Percentiles rank a stretch among this genome's conserved stretches.
phyloP scores from a whole-genome alignment of 1,284 basidiomycete genomes.

The Blastosporella zonata region DNA sequence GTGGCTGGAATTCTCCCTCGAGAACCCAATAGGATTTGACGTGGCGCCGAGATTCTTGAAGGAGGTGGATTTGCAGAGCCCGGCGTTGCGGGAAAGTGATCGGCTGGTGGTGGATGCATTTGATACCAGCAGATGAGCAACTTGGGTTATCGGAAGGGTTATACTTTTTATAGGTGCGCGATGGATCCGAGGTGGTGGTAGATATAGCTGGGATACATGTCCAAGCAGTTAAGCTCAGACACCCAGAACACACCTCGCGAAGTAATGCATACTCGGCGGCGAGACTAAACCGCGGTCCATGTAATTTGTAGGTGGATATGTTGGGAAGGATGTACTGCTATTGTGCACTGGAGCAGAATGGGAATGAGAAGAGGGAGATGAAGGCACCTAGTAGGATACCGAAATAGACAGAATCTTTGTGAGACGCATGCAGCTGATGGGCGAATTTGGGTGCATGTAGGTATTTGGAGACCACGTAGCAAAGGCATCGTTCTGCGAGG shows the following conservation, averaged over 20 bases:
- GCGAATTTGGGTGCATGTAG: background rate
- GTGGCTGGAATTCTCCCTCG: constrained; percentile 24
- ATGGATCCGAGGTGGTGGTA: background rate
- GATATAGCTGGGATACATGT: constrained; percentile 8
- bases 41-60: constrained; percentile 27
- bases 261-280: constrained; percentile 8
- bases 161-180: background rate
- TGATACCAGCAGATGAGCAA: constrained; percentile 23
- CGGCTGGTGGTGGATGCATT: constrained; percentile 23
- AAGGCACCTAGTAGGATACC: constrained; percentile 3
- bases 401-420: constrained; percentile 5
- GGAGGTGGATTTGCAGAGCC: constrained; percentile 26
- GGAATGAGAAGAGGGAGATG: constrained; percentile 7
- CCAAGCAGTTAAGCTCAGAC: constrained; percentile 12
- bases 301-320: background rate
- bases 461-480: background rate
- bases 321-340: background rate
- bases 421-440: background rate
- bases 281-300: background rate
- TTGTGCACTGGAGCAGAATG: constrained; percentile 5
- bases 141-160: background rate
- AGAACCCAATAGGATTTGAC: constrained; percentile 27
- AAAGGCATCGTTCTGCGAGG: constrained; percentile 2
- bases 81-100: constrained; percentile 20
- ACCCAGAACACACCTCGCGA: constrained; percentile 7